Evolutionary conservation across 1,284 basidiomycete genomes (phyloP).

Genomic region (Cystobasidium sp.): DNA sequence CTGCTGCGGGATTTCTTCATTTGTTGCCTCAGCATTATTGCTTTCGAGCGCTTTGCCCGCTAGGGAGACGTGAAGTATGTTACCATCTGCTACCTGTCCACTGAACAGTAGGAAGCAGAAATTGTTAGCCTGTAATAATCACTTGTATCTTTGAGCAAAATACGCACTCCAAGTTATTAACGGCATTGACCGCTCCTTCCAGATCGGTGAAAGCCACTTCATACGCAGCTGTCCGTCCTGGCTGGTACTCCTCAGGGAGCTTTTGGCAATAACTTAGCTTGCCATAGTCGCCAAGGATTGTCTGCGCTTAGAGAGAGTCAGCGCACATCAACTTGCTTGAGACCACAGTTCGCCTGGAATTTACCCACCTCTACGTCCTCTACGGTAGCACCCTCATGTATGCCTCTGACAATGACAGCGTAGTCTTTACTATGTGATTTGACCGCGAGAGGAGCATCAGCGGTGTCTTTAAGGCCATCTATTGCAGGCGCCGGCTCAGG

Average conservation of each 20-base stretch:
- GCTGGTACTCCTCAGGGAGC: not conserved
- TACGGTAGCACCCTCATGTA: constrained; percentile 1
- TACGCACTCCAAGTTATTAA: constrained; percentile 13
- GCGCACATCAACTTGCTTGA: not conserved
- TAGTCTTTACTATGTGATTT: not conserved
- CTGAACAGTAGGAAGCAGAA: constrained; percentile 3
- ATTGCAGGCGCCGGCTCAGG: no score
- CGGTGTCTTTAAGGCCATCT: no score
- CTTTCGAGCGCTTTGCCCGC: not conserved
- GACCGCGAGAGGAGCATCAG: not conserved
- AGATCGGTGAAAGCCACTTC: constrained; percentile 9
- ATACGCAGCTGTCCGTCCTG: constrained; percentile 1
- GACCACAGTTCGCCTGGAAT: no score
- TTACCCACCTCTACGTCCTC: not conserved
- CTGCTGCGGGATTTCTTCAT: not conserved
- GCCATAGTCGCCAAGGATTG: constrained; percentile 7
- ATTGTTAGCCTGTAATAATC: not conserved
- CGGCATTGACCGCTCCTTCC: constrained; percentile 6
- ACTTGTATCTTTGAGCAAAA: not conserved
- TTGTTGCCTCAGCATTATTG: not conserved
- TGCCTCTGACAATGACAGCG: not conserved
- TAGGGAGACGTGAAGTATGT: constrained; percentile 4
- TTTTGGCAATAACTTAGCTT: not conserved
- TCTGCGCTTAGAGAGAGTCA: not conserved
- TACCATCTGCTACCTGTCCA: constrained; percentile 33